Evolutionary conservation across 768 basidiomycete species (phyloP).

Genomic region (Rhizopogon salebrosus): DNA sequence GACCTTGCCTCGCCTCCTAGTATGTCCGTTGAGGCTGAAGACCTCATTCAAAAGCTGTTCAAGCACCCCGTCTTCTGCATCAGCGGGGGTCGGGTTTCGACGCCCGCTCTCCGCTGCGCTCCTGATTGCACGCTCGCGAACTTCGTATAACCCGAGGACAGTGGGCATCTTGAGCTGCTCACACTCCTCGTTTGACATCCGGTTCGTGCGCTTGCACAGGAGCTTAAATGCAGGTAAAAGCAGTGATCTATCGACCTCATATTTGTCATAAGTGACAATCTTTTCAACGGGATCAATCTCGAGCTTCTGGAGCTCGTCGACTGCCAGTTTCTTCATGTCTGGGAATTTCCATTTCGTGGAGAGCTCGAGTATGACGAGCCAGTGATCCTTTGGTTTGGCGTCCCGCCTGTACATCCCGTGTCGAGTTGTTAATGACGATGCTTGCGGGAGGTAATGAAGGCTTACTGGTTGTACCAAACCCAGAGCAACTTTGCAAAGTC

Average conservation of each 20-base stretch:
- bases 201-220: conserved; percentile 45
- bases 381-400: conserved; percentile 42
- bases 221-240: conserved; percentile 49
- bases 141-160: conserved; percentile 44
- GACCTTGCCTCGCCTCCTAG: fast-evolving
- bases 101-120: conserved; percentile 27
- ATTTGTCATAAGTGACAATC: conserved; percentile 51
- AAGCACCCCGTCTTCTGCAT: conserved; percentile 22
- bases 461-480: conserved; percentile 54
- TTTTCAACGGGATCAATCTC: conserved; percentile 44
- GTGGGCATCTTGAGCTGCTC: conserved; percentile 53
- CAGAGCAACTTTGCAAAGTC: conserved; percentile 46
- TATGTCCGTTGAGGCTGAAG: conserved; percentile 19
- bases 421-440: not conserved
- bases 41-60: conserved; percentile 24
- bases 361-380: conserved; percentile 50
- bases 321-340: conserved; percentile 44
- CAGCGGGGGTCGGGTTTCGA: conserved; percentile 23
- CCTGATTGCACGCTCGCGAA: conserved; percentile 41
- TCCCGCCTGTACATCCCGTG: conserved; percentile 50
- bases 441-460: not conserved
- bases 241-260: conserved; percentile 41
- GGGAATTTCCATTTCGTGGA: conserved; percentile 51
- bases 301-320: conserved; percentile 50
- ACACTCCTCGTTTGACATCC: conserved; percentile 53